Evolutionary conservation across 192 early-diverging fungal species (phyloP), one percentile per base, ranked within the genome.

Genomic region (Cladochytrium replicatum): DNA sequence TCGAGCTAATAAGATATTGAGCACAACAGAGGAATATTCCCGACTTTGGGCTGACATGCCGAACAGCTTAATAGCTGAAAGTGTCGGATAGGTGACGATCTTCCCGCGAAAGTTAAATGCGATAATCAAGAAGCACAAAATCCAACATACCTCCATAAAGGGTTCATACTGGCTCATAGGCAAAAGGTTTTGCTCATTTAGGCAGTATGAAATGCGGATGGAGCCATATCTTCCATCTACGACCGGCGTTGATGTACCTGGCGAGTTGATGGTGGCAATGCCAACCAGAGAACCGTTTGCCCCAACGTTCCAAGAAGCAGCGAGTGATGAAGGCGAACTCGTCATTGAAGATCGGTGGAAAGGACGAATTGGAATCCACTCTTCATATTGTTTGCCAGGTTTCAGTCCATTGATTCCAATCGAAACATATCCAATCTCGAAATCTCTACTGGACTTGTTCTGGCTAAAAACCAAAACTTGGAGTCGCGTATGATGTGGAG

Each of bases 61-160:
- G 2, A 75, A 44, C 31, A 61, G 37, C 17, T 58, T 47, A 15
- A 75, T 57, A 9, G 56, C 27, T 0, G 67, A 48, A 1, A 64
- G 41, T 21, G 65, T 56, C 23, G 66, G 63, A 44, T 74, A 63
- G 7, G 63, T 70, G 0, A 68, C 44, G 0, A n/a, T n/a, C n/a
- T n/a, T n/a, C n/a, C n/a, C n/a, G n/a, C n/a, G n/a, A n/a, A n/a
- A n/a, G n/a, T n/a, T n/a, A n/a, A n/a, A n/a, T n/a, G n/a, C n/a
- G n/a, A n/a, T n/a, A n/a, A n/a, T n/a, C n/a, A n/a, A n/a, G n/a
- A n/a, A n/a, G n/a, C n/a, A n/a, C n/a, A n/a, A n/a, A n/a, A n/a
- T n/a, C n/a, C n/a, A n/a, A n/a, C n/a, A n/a, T n/a, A 70, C 22
- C 8, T 46, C 32, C 9, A 70, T 23, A 38, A 74, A 71, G 2